These are phyloP conservation scores for Desmodesmus armatus DNA, from an alignment of 139 green algal genomes.

Conservation along the genomic window DNA sequence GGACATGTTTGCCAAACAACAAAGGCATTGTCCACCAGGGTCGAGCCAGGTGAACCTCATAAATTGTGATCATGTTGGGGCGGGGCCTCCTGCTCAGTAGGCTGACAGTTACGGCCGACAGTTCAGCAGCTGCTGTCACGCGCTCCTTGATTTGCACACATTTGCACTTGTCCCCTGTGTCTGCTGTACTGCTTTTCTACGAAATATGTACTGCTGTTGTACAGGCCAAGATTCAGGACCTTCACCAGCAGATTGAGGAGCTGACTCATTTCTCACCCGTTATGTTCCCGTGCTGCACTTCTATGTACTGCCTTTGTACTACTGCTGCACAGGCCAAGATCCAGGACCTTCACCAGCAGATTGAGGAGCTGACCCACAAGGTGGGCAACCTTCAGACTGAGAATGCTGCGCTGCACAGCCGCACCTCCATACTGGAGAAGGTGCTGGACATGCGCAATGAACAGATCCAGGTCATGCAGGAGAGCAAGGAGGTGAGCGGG, in stretches of 20 bases:
- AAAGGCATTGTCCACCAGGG: too few species aligned
- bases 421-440: constrained; percentile 71
- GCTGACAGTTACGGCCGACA: too few species aligned
- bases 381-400: constrained; percentile 67
- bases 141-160: too few species aligned
- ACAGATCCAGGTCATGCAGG: constrained; percentile 79
- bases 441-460: constrained; percentile 76
- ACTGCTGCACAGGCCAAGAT: constrained; percentile 71
- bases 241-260: constrained; percentile 77
- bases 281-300: too few species aligned
- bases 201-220: neutral
- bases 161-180: too few species aligned
- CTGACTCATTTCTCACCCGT: too few species aligned
- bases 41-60: too few species aligned
- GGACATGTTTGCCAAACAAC: too few species aligned
- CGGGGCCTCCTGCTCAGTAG: too few species aligned
- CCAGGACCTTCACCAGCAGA: constrained; percentile 71
- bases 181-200: neutral
- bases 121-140: too few species aligned
- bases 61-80: too few species aligned
- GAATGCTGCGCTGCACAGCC: constrained; percentile 66
- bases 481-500: constrained; percentile 69
- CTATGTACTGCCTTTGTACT: too few species aligned
- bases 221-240: constrained; percentile 69
- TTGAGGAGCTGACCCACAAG: constrained; percentile 68